These are phyloP conservation scores for Hamamelis virginiana DNA, from an alignment of 164 flowering plant genomes.

Conservation along the genomic window DNA sequence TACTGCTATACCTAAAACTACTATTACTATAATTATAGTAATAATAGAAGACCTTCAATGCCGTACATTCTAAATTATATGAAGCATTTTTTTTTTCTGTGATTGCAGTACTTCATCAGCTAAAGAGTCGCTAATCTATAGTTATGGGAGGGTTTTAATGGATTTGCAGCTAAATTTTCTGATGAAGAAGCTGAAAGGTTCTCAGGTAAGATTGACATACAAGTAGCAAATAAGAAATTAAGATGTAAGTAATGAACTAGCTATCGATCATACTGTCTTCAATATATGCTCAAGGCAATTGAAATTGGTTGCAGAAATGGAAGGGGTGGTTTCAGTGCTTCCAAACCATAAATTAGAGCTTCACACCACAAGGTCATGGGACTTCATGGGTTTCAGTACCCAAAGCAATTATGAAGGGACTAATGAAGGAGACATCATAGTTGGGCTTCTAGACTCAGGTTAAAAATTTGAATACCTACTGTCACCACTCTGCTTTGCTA, in stretches of 20 bases:
- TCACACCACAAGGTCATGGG: slow-evolving; percentile 63
- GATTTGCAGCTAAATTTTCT: slow-evolving; percentile 44
- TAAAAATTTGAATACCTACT: background rate
- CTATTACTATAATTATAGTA: no score
- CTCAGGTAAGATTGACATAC: slow-evolving; percentile 26
- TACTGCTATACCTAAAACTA: no score
- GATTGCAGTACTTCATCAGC: slow-evolving; percentile 26
- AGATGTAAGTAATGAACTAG: background rate
- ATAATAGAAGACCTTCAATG: no score
- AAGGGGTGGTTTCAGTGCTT: slow-evolving; percentile 43
- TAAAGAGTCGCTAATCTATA: slow-evolving; percentile 31
- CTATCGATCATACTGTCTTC: background rate
- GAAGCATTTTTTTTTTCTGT: no score
- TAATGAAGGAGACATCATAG: slow-evolving; percentile 32
- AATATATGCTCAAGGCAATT: background rate
- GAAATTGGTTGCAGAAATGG: slow-evolving; percentile 34
- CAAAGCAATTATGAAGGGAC: background rate
- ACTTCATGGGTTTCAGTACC: slow-evolving; percentile 34
- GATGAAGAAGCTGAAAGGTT: slow-evolving; percentile 37
- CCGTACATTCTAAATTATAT: no score
- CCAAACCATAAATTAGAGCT: slow-evolving; percentile 33
- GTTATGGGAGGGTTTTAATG: slow-evolving; percentile 51
- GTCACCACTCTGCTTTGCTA: background rate
- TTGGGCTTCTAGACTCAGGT: slow-evolving; percentile 51
- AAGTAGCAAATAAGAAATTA: background rate